Evolutionary conservation across 1,139 yeast genomes (phyloP), one percentile per base, ranked within the genome.

Genomic region (Candida sp.): DNA sequence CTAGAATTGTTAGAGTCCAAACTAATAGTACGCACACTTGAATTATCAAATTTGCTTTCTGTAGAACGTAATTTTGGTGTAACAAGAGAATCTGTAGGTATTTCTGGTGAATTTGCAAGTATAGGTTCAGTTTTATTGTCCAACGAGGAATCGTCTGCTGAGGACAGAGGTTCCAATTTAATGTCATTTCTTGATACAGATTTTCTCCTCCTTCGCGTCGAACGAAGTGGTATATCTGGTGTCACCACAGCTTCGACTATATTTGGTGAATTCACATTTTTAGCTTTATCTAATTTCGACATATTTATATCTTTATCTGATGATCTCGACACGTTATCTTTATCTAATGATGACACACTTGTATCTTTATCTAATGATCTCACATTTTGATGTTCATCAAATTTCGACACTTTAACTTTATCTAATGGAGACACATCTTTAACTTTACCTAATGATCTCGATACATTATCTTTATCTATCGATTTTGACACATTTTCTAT

Each of bases 201-300:
- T 37, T 49, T 45, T 6, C 40, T 43, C 34, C 53, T 39, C 39
- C 55, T 43, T 39, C 55, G 40, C 5, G 50, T 40, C 7, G 55
- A 51, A 36, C 55, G 42, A 40, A 48, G 41, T 3, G 55, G 55
- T 7, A 37, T 37, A 5, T 25, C 34, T 8, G 39, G 39, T 7
- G 39, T 37, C 46, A 23, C 27, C 5, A 12, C 19, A 11, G 19
- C 6, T 30, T 30, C 11, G n/a, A 40, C 27, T 15, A 35, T 25
- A 38, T 33, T 33, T 6, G 9, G 8, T 9, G 29, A 25, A 6
- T 25, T 25, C n/a, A n/a, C n/a, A n/a, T n/a, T n/a, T n/a, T n/a
- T n/a, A n/a, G n/a, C n/a, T n/a, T n/a, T n/a, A n/a, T n/a, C n/a
- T n/a, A n/a, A n/a, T n/a, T n/a, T n/a, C n/a, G n/a, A n/a, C n/a